Conservation (phyloP, 225 moss, liverwort and hornwort species). For the Pseudoscleropodium purum region DNA sequence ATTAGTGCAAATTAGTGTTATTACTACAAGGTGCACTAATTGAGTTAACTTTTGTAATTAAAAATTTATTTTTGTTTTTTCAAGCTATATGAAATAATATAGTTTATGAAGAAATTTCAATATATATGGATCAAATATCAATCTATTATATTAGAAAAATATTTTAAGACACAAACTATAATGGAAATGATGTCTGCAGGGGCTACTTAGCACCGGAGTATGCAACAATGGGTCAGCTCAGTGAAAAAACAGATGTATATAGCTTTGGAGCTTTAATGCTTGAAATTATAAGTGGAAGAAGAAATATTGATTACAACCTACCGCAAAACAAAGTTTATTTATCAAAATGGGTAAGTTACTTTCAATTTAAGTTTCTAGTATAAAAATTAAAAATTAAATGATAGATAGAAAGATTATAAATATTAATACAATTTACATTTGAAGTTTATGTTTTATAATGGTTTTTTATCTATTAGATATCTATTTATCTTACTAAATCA, state of each 20-base stretch:
- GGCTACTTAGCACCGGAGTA: not conserved
- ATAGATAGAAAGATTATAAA: not conserved
- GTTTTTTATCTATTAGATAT: not conserved
- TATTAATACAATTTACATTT: not conserved
- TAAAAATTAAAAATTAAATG: not conserved
- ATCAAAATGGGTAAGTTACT: not conserved
- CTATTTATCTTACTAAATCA: too few species aligned
- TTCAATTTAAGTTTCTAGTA: not conserved
- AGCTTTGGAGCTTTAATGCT: slow-evolving; percentile 6
- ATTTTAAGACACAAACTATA: not conserved
- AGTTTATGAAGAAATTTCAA: not conserved
- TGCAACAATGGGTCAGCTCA: not conserved
- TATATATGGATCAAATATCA: not conserved
- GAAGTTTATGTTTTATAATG: too few species aligned
- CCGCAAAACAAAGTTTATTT: not conserved
- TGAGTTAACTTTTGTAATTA: not conserved
- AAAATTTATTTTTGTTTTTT: too few species aligned
- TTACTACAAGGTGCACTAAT: accelerated
- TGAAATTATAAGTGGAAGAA: slow-evolving; percentile 3
- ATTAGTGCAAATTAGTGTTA: not conserved
- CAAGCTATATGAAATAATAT: not conserved
- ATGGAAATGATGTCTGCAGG: not conserved
- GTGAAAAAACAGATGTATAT: slow-evolving; percentile 4
- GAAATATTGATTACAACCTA: not conserved
- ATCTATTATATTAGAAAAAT: not conserved